Conservation (phyloP, 1,284 basidiomycete species). For the Fomitopsis pinicola region DNA sequence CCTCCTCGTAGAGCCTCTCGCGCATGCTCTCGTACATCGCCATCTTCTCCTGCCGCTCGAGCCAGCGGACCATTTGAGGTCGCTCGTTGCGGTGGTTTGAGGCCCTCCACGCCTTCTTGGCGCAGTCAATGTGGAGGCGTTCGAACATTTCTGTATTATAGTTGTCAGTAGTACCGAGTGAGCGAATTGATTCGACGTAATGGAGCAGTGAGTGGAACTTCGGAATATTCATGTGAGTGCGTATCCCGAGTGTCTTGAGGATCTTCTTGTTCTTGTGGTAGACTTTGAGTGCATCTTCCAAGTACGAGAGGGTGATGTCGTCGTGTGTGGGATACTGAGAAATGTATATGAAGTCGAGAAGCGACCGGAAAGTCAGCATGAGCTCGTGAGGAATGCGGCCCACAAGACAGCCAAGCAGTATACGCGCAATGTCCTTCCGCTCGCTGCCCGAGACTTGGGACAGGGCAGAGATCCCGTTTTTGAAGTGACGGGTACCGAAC, state of each 20-base stretch:
- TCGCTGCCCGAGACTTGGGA: slow-evolving; percentile 18
- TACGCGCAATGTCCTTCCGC: slow-evolving; percentile 17
- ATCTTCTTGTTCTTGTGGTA: slow-evolving; percentile 23
- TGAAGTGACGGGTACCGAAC: slow-evolving; percentile 17
- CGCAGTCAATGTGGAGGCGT: slow-evolving; percentile 26
- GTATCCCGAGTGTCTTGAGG: slow-evolving; percentile 17
- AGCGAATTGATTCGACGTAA: slow-evolving; percentile 17
- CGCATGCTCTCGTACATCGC: neutral
- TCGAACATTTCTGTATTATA: slow-evolving; percentile 27
- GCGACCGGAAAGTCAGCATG: slow-evolving; percentile 10
- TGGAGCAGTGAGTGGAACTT: slow-evolving; percentile 25
- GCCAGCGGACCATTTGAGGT: slow-evolving; percentile 25
- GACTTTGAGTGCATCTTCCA: slow-evolving; percentile 16
- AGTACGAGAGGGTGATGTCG: slow-evolving; percentile 13
- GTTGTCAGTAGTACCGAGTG: slow-evolving; percentile 15
- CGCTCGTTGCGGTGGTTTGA: slow-evolving; percentile 20
- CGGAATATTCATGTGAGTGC: slow-evolving; percentile 27
- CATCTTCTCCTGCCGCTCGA: slow-evolving; percentile 9
- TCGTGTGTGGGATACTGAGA: slow-evolving; percentile 22
- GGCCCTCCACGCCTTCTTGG: slow-evolving; percentile 24
- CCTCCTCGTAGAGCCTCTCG: neutral
- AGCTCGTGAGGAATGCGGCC: slow-evolving; percentile 3
- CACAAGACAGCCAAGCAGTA: slow-evolving; percentile 16
- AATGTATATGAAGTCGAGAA: slow-evolving; percentile 26
- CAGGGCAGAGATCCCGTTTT: slow-evolving; percentile 20